Percentiles rank a stretch among this genome's conserved stretches.
Evolutionary conservation across 306 rosid species (phyloP).

Genomic region (Vigna trinervia): DNA sequence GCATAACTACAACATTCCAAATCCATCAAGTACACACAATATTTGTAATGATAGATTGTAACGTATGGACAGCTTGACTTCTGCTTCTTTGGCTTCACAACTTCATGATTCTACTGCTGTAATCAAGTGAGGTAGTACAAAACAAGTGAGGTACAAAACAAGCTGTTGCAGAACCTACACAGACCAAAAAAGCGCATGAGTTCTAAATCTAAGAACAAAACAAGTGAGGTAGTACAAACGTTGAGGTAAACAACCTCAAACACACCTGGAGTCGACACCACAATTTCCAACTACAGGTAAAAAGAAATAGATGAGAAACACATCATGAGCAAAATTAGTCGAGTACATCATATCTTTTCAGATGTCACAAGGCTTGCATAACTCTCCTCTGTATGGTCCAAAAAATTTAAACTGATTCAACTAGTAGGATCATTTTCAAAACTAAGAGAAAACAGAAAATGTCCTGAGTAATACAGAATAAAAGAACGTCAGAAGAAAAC

Average conservation of each 20-base stretch:
- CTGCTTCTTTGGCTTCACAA: too few relatives aligned
- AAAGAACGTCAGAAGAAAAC: conserved; percentile 43
- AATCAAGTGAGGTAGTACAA: too few relatives aligned
- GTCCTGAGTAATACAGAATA: background rate
- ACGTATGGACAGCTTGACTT: too few relatives aligned
- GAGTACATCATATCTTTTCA: background rate
- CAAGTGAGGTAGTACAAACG: conserved; percentile 38
- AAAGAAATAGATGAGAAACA: conserved; percentile 49
- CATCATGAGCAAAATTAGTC: conserved; percentile 24
- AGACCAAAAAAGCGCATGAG: conserved; percentile 41
- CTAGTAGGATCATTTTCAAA: conserved; percentile 10
- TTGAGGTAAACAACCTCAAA: conserved; percentile 72
- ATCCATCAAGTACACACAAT: too few relatives aligned
- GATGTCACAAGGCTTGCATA: background rate
- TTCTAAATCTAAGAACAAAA: conserved; percentile 21
- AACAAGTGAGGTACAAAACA: conserved; percentile 26
- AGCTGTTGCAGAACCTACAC: conserved; percentile 76
- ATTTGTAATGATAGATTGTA: too few relatives aligned
- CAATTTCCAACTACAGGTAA: conserved; percentile 81
- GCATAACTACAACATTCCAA: too few relatives aligned
- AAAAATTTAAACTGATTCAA: conserved; percentile 28
- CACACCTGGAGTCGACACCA: conserved; percentile 87
- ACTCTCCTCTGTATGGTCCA: background rate
- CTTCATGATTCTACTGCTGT: too few relatives aligned
- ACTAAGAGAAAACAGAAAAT: background rate